phyloP scores from a whole-genome alignment of 768 basidiomycete genomes.

The Fistulinella prunicolor region DNA sequence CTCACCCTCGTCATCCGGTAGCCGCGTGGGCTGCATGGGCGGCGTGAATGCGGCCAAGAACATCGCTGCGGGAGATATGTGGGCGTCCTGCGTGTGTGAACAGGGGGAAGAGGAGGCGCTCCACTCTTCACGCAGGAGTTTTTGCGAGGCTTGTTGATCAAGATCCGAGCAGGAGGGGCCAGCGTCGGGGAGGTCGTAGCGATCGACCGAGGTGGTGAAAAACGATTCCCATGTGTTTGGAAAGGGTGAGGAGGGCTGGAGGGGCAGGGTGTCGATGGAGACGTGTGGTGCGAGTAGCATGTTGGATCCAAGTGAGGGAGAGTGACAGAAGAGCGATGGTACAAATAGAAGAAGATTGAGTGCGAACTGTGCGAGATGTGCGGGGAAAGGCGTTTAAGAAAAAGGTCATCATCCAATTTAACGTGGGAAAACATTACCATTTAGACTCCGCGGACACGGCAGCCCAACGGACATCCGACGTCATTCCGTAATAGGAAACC shows the following conservation, averaged over 20 bases:
- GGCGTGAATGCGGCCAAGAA: slow-evolving; percentile 68
- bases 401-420: slow-evolving; percentile 14
- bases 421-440: slow-evolving; percentile 13
- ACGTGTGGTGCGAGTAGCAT: slow-evolving; percentile 2
- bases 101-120: not conserved
- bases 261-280: not conserved
- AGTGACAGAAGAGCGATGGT: not conserved
- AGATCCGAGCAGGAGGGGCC: slow-evolving; percentile 24
- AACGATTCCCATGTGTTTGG: slow-evolving; percentile 9
- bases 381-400: slow-evolving; percentile 18
- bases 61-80: slow-evolving; percentile 66
- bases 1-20: slow-evolving; percentile 67
- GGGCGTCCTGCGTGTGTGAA: slow-evolving; percentile 8
- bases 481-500: not conserved
- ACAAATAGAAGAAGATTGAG: not conserved
- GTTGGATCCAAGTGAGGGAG: not conserved
- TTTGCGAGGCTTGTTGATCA: slow-evolving; percentile 24
- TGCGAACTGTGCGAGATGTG: not conserved
- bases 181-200: not conserved
- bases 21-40: slow-evolving; percentile 30
- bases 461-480: not conserved
- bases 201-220: slow-evolving; percentile 7
- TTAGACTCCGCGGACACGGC: not conserved
- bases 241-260: slow-evolving; percentile 4
- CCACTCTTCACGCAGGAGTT: slow-evolving; percentile 8